Conservation (phyloP, 805 yeast genomes). For the Metschnikowia reukaufii region DNA sequence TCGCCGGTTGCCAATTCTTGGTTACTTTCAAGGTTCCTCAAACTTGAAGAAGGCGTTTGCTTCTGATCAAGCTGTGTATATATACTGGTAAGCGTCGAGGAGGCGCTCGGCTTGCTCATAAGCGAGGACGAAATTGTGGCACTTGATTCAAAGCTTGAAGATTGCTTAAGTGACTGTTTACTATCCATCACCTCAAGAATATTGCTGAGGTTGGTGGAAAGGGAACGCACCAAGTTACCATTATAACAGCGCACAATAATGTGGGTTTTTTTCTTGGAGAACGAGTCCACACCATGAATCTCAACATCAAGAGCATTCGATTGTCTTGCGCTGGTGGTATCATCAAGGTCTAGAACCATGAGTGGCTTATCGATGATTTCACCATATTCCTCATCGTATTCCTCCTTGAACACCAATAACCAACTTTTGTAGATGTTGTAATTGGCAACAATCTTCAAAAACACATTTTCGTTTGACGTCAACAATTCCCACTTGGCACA, state of each 20-base stretch:
- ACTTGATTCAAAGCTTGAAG: slow-evolving; percentile 22
- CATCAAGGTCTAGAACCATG: slow-evolving; percentile 32
- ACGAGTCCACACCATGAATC: slow-evolving; percentile 32
- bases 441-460: slow-evolving; percentile 40
- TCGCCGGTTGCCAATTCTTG: background rate
- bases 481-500: slow-evolving; percentile 48
- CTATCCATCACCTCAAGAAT: slow-evolving; percentile 26
- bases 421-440: slow-evolving; percentile 35
- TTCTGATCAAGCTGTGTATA: slow-evolving; percentile 14
- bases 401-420: slow-evolving; percentile 44
- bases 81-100: slow-evolving; percentile 23
- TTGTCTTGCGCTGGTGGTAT: slow-evolving; percentile 28
- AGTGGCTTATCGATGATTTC: slow-evolving; percentile 39
- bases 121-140: slow-evolving; percentile 38
- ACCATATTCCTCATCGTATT: slow-evolving; percentile 27
- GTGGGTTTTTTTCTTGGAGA: slow-evolving; percentile 28
- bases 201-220: slow-evolving; percentile 29
- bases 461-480: slow-evolving; percentile 36
- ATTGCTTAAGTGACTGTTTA: slow-evolving; percentile 9
- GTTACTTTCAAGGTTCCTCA: background rate
- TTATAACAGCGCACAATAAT: slow-evolving; percentile 36
- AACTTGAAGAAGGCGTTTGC: slow-evolving; percentile 17
- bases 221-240: slow-evolving; percentile 26
- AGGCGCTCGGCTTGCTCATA: slow-evolving; percentile 32
- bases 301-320: slow-evolving; percentile 43